Conservation (phyloP, 331 rosid species). For the Quercus tomentella region DNA sequence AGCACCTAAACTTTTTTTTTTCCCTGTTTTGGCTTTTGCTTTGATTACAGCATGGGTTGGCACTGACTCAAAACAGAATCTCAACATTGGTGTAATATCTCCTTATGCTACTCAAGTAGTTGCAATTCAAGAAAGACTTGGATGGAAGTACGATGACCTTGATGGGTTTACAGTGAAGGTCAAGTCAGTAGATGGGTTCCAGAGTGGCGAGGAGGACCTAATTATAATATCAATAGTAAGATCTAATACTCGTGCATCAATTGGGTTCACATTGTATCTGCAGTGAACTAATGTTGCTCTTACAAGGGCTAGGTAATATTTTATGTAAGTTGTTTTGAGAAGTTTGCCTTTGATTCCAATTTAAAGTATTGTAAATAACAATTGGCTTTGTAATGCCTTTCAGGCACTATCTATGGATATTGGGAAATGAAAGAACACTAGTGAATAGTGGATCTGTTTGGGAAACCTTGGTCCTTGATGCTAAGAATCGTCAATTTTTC, state of each 20-base stretch:
- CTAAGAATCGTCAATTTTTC: conserved; percentile 50
- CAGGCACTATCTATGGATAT: conserved; percentile 68
- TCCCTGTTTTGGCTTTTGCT: neutral
- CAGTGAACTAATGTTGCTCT: conserved; percentile 68
- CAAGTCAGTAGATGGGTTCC: conserved; percentile 63
- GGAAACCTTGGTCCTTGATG: conserved; percentile 50
- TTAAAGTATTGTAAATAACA: neutral
- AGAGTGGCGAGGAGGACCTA: conserved; percentile 63
- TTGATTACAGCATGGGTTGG: conserved; percentile 30
- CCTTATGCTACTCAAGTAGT: conserved; percentile 63
- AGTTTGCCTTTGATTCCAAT: neutral
- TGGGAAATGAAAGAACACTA: conserved; percentile 58
- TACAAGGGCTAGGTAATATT: conserved; percentile 59
- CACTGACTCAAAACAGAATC: conserved; percentile 5
- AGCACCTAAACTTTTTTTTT: neutral
- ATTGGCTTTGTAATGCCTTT: neutral
- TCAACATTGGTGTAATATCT: conserved; percentile 56
- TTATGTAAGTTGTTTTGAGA: neutral
- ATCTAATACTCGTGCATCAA: conserved; percentile 24
- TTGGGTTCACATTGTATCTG: conserved; percentile 38
- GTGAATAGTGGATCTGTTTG: conserved; percentile 39
- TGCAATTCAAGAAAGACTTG: conserved; percentile 38
- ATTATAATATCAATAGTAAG: conserved; percentile 60
- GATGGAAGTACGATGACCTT: neutral
- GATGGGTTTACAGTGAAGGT: conserved; percentile 50